These are phyloP conservation scores for Alternaria sp. DNA, from an alignment of 2,329 filamentous ascomycete species.

Conservation along the genomic window DNA sequence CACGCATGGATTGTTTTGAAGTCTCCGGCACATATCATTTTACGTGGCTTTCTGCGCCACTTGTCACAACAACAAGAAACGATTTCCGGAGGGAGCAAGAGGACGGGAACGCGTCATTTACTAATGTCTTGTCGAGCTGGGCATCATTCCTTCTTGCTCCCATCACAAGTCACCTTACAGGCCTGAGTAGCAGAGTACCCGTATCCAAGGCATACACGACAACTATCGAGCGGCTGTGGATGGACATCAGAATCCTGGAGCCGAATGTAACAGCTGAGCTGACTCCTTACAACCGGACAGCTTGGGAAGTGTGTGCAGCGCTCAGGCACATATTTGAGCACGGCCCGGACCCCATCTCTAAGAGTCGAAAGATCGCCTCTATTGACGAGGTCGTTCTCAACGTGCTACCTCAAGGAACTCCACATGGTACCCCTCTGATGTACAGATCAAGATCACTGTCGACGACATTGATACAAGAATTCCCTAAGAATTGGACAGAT, in stretches of 20 bases:
- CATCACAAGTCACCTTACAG: conserved; percentile 4
- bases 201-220: conserved; percentile 12
- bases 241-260: conserved; percentile 43
- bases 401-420: conserved; percentile 28
- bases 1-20: conserved; percentile 41
- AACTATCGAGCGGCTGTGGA: conserved; percentile 32
- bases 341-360: conserved; percentile 27
- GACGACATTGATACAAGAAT: background rate
- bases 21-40: conserved; percentile 41
- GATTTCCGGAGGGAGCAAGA: background rate
- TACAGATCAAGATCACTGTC: background rate
- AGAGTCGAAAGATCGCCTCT: conserved; percentile 12
- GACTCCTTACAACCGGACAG: conserved; percentile 30
- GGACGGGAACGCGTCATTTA: conserved; percentile 1
- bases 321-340: conserved; percentile 38
- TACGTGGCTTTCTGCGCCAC: conserved; percentile 38
- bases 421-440: background rate
- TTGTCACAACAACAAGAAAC: conserved; percentile 28
- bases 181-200: background rate
- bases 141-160: conserved; percentile 18
- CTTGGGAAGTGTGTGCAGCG: conserved; percentile 46
- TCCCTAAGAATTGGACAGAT: background rate
- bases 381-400: conserved; percentile 45
- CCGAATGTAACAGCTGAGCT: conserved; percentile 23
- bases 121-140: conserved; percentile 22